Conservation (phyloP, 805 yeast species). For the Tetrapisispora phaffii region DNA sequence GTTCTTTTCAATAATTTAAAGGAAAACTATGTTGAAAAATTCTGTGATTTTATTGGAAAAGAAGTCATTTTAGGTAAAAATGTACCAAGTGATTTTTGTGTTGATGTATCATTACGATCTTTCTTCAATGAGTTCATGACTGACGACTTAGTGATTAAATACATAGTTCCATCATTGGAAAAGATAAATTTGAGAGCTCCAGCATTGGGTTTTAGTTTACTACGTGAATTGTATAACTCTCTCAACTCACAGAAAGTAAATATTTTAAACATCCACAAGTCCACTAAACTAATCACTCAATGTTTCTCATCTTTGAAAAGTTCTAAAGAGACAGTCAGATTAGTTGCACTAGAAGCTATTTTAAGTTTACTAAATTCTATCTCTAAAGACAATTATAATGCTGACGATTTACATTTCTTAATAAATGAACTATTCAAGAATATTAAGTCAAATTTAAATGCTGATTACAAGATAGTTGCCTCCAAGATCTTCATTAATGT, state of each 20-base stretch:
- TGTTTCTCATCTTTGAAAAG: slow-evolving; percentile 53
- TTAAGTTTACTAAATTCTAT: slow-evolving; percentile 21
- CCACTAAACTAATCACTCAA: slow-evolving; percentile 43
- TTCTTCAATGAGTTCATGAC: slow-evolving; percentile 38
- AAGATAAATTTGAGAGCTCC: slow-evolving; percentile 72
- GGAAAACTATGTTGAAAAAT: slow-evolving; percentile 12
- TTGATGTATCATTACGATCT: slow-evolving; percentile 35
- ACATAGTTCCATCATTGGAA: slow-evolving; percentile 53
- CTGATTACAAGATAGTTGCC: slow-evolving; percentile 55
- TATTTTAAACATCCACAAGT: slow-evolving; percentile 32
- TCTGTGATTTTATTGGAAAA: slow-evolving; percentile 28
- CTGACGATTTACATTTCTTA: slow-evolving; percentile 27
- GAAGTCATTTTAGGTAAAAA: slow-evolving; percentile 39
- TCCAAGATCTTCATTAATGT: slow-evolving; percentile 36
- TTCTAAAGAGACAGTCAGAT: slow-evolving; percentile 56
- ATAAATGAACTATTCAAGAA: slow-evolving; percentile 47
- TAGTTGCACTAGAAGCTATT: slow-evolving; percentile 35
- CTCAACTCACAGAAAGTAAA: slow-evolving; percentile 30
- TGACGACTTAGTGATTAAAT: slow-evolving; percentile 30
- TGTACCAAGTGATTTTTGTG: slow-evolving; percentile 33
- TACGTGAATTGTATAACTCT: slow-evolving; percentile 37
- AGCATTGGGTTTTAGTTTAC: slow-evolving; percentile 52
- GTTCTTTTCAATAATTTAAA: slow-evolving; percentile 15
- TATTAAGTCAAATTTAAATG: slow-evolving; percentile 47
- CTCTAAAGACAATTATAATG: slow-evolving; percentile 15